These are phyloP conservation scores for Orbilia quercus DNA, from an alignment of 2,329 filamentous ascomycete genomes.

Conservation along the genomic window DNA sequence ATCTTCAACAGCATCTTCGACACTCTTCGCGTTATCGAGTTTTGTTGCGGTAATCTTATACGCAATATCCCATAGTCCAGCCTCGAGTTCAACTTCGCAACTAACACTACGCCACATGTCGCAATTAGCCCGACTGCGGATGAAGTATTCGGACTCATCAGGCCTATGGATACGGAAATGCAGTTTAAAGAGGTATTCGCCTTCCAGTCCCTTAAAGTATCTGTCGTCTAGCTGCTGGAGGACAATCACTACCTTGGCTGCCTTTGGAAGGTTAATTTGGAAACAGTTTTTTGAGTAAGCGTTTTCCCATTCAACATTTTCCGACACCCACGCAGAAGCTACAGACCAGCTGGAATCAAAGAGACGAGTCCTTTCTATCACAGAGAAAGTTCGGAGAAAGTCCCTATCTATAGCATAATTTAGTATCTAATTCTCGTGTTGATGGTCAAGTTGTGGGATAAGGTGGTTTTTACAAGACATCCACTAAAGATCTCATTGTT, in stretches of 20 bases:
- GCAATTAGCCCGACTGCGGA: slow-evolving; percentile 57
- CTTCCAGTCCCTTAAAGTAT: slow-evolving; percentile 72
- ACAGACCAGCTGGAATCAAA: slow-evolving; percentile 72
- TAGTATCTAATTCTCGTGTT: slow-evolving; percentile 70
- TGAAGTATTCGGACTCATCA: slow-evolving; percentile 63
- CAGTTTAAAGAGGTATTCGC: slow-evolving; percentile 70
- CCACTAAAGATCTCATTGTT: slow-evolving; percentile 60
- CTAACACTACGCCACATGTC: slow-evolving; percentile 78
- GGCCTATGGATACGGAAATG: slow-evolving; percentile 69
- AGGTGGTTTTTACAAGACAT: slow-evolving; percentile 65
- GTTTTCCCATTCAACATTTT: slow-evolving; percentile 72
- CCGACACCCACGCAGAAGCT: slow-evolving; percentile 71
- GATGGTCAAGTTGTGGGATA: background rate
- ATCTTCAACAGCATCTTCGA: slow-evolving; percentile 75
- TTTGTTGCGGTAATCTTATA: slow-evolving; percentile 75
- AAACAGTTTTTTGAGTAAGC: slow-evolving; percentile 73
- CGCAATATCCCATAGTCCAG: slow-evolving; percentile 79
- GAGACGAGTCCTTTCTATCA: slow-evolving; percentile 72
- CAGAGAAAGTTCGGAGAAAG: slow-evolving; percentile 72
- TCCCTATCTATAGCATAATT: slow-evolving; percentile 65
- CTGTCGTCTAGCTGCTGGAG: slow-evolving; percentile 72
- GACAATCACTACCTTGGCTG: slow-evolving; percentile 71
- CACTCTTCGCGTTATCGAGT: slow-evolving; percentile 69
- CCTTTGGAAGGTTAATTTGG: slow-evolving; percentile 69
- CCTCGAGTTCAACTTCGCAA: slow-evolving; percentile 78